Conservation (phyloP, 805 yeast species). For the Nakazawaea sp. region DNA sequence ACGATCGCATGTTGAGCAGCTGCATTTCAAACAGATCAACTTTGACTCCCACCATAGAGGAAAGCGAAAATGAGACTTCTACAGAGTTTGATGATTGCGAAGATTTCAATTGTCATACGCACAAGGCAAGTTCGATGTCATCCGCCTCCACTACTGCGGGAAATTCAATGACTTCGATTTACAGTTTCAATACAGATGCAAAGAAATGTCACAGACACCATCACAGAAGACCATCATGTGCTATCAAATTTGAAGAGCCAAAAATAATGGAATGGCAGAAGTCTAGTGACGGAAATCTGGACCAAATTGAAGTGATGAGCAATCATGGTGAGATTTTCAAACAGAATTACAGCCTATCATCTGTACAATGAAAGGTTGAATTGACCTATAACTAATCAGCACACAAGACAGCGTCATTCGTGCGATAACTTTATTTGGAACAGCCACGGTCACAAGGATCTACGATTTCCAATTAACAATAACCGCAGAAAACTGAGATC, state of each 20-base stretch:
- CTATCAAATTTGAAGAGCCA: slow-evolving; percentile 37
- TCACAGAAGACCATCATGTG: slow-evolving; percentile 37
- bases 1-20: slow-evolving; percentile 5
- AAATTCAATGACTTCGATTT: slow-evolving; percentile 3
- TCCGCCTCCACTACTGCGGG: not conserved
- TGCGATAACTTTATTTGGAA: too few relatives aligned
- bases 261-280: slow-evolving; percentile 19
- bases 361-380: too few relatives aligned
- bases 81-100: too few relatives aligned
- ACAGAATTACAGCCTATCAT: slow-evolving; percentile 4
- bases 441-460: too few relatives aligned
- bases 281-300: not conserved
- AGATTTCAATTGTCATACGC: too few relatives aligned
- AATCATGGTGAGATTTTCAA: slow-evolving; percentile 2
- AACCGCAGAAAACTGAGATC: too few relatives aligned
- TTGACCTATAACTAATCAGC: too few relatives aligned
- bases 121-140: not conserved
- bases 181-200: slow-evolving; percentile 6
- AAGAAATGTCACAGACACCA: slow-evolving; percentile 23
- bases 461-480: too few relatives aligned
- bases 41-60: slow-evolving; percentile 2
- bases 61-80: too few relatives aligned
- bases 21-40: slow-evolving; percentile 4
- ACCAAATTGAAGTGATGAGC: not conserved
- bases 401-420: too few relatives aligned